Evolutionary conservation across 768 basidiomycete species (phyloP), one percentile per base, ranked within the genome.

Genomic region (Suillus paluster): DNA sequence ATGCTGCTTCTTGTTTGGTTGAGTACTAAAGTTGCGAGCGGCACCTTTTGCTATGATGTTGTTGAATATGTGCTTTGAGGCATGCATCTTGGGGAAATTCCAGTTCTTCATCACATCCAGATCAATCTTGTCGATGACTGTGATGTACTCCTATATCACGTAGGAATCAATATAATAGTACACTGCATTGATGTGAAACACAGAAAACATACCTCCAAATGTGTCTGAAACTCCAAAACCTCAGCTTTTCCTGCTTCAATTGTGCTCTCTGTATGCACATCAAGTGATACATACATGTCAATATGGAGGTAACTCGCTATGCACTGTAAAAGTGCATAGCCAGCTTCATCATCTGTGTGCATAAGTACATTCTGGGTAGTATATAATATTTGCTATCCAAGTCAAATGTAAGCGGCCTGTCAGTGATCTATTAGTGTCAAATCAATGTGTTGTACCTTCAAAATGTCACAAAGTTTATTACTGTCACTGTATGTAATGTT

Each of bases 381-480:
- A 66, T 71, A 74, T 1, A 79, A 30, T 0, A 77, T 63, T 41
- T 72, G 62, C 77, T 77, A 54, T n/a, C n/a, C 41, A 1, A 50
- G 46, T n/a, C n/a, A n/a, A n/a, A n/a, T n/a, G n/a, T n/a, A 48
- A 59, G 58, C n/a, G n/a, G n/a, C n/a, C n/a, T n/a, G n/a, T n/a
- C n/a, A n/a, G 15, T 60, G 10, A 19, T 33, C 27, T 25, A 52
- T 52, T 39, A 57, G 23, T 15, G 23, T 15, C 5, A 21, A 21
- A 45, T 45, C 34, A 4, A n/a, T n/a, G n/a, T 45, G 46, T 63
- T n/a, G 42, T 61, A 78, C 78, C 71, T 76, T 79, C 5, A 68
- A 64, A 10, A 79, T 70, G 59, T 80, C 76, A 45, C 73, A 73
- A 55, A 68, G 71, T 60, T 80, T 80, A 14, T 63, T 60, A 1